Conservation (phyloP, 164 flowering plant genomes). For the Berberis thunbergii region DNA sequence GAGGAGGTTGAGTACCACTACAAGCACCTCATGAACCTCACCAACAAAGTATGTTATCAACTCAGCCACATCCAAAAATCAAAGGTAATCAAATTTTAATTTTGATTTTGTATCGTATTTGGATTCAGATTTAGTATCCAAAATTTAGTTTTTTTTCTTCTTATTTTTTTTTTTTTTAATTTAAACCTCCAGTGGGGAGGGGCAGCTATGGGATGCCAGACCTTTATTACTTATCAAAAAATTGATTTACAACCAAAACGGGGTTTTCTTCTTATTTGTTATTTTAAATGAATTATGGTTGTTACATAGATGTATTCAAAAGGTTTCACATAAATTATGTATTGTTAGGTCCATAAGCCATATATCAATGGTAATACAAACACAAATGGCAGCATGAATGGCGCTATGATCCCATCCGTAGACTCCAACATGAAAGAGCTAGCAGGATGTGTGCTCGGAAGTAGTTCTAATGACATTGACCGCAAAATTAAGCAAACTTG, state of each 20-base stretch:
- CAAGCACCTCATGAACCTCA: constrained; percentile 16
- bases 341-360: not conserved
- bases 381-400: not conserved
- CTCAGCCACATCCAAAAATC: constrained; percentile 15
- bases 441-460: constrained; percentile 34
- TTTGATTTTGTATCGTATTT: not conserved
- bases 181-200: too few species aligned
- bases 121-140: not conserved
- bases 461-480: constrained; percentile 25
- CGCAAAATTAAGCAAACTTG: constrained; percentile 38
- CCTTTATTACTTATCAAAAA: too few species aligned
- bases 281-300: not conserved
- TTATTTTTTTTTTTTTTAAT: too few species aligned
- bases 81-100: not conserved
- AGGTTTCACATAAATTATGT: not conserved
- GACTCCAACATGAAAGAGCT: constrained; percentile 66
- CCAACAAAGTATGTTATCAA: constrained; percentile 21
- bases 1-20: constrained; percentile 20
- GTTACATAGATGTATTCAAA: not conserved
- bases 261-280: too few species aligned
- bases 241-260: too few species aligned
- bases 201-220: too few species aligned
- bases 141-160: not conserved
- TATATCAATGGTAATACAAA: not conserved
- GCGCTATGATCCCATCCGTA: constrained; percentile 8